Conservation (phyloP, 148 eudicot species). For the Cornus controversa region DNA sequence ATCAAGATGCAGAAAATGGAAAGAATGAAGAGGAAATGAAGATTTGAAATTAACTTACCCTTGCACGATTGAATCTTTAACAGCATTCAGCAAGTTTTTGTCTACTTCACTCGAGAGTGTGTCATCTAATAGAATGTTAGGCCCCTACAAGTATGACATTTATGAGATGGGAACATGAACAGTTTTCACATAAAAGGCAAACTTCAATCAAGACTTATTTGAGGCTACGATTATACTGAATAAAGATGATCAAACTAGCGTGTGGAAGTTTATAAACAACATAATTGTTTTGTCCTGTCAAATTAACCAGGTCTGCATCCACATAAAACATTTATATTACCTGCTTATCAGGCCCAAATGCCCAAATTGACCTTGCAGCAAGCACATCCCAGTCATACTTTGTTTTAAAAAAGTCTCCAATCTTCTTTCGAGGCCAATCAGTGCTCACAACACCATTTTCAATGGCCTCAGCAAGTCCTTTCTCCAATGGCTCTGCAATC, state of each 20-base stretch:
- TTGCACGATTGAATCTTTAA: constrained; percentile 96
- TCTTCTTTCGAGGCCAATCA: constrained; percentile 89
- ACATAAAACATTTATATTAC: constrained; percentile 28
- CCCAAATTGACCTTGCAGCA: constrained; percentile 99
- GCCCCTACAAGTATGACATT: constrained; percentile 56
- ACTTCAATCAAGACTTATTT: neutral
- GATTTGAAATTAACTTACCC: constrained; percentile 49
- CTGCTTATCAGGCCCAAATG: constrained; percentile 99
- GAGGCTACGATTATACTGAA: neutral
- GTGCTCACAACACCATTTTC: constrained; percentile 87
- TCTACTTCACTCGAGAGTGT: constrained; percentile 98
- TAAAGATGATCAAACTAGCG: neutral
- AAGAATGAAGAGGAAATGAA: neutral
- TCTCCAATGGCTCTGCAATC: constrained; percentile 98
- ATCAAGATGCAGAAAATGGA: constrained; percentile 1
- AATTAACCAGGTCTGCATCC: neutral
- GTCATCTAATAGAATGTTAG: constrained; percentile 92
- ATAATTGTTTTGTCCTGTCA: neutral
- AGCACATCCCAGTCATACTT: constrained; percentile 99
- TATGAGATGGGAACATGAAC: neutral
- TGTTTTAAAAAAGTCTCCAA: constrained; percentile 87
- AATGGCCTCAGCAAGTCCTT: constrained; percentile 97
- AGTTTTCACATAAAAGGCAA: neutral
- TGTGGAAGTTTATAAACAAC: neutral
- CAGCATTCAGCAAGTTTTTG: constrained; percentile 79